These are phyloP conservation scores for Globisporangium sylvaticum DNA, from an alignment of 352 stramenopile genomes.

Conservation along the genomic window DNA sequence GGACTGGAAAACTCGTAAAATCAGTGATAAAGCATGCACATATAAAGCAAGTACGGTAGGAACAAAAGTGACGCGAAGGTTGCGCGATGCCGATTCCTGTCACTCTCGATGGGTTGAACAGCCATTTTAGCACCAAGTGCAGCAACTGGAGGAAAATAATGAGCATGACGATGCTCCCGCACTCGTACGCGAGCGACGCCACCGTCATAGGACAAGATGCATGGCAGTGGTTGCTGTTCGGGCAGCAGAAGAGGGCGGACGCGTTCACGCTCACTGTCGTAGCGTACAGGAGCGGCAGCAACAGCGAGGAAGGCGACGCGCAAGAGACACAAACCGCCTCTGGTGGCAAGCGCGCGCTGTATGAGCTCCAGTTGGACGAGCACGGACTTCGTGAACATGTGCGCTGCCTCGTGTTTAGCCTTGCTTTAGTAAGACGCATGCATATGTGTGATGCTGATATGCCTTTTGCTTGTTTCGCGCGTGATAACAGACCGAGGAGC, in stretches of 20 bases:
- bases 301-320: background rate
- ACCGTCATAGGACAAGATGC: background rate
- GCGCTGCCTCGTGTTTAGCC: background rate
- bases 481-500: slow-evolving; percentile 40
- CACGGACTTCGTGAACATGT: slow-evolving; percentile 7
- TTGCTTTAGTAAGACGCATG: background rate
- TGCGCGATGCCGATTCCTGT: background rate
- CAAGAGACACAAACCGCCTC: background rate
- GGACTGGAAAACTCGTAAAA: background rate
- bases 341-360: slow-evolving; percentile 19
- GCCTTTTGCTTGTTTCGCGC: background rate
- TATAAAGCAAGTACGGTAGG: background rate
- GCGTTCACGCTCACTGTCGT: slow-evolving; percentile 36
- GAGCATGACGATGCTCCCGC: slow-evolving; percentile 17
- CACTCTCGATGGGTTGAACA: background rate
- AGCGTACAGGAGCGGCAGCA: slow-evolving; percentile 3
- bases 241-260: slow-evolving; percentile 15
- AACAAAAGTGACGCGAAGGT: background rate
- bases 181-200: slow-evolving; percentile 34
- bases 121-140: too few species aligned
- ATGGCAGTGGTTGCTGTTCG: slow-evolving; percentile 56
- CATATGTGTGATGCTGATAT: background rate
- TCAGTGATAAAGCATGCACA: background rate
- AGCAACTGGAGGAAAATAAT: too few species aligned
- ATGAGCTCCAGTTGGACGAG: slow-evolving; percentile 27